phyloP scores from a whole-genome alignment of 225 moss, liverwort and hornwort species.

The Thuidium tamariscinum region DNA sequence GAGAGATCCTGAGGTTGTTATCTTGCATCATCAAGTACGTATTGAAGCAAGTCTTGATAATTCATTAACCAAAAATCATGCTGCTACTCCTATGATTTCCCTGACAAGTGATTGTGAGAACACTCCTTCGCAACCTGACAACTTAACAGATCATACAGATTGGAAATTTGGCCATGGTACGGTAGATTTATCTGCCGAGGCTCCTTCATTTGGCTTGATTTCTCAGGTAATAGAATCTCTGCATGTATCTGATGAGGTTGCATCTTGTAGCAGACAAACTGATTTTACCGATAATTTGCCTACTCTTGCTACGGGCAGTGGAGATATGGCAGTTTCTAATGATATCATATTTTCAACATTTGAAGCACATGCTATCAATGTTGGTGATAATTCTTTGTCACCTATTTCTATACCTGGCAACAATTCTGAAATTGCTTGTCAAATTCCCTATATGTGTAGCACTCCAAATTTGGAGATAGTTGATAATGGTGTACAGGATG shows the following conservation, averaged over 20 bases:
- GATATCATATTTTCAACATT: too few relatives aligned
- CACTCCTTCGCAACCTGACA: background rate
- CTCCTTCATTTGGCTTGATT: background rate
- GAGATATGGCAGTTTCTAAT: too few relatives aligned
- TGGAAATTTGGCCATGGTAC: fast-evolving
- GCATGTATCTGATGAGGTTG: background rate
- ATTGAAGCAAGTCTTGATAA: background rate
- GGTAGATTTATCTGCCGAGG: background rate
- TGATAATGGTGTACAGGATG: too few relatives aligned
- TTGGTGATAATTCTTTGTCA: too few relatives aligned
- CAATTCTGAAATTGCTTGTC: too few relatives aligned
- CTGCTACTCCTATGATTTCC: background rate
- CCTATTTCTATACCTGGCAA: too few relatives aligned
- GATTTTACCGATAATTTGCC: background rate
- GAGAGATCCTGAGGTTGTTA: background rate
- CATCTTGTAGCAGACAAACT: background rate
- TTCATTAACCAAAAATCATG: fast-evolving
- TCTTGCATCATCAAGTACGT: background rate
- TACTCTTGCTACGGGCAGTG: background rate
- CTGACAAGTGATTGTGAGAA: background rate
- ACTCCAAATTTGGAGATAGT: too few relatives aligned
- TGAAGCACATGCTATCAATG: too few relatives aligned
- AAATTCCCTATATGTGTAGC: too few relatives aligned
- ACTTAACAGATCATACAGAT: fast-evolving
- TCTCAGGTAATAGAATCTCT: fast-evolving